These are phyloP conservation scores for Exophiala lecanii-corni DNA, from an alignment of 2,329 filamentous ascomycete genomes.

Conservation along the genomic window DNA sequence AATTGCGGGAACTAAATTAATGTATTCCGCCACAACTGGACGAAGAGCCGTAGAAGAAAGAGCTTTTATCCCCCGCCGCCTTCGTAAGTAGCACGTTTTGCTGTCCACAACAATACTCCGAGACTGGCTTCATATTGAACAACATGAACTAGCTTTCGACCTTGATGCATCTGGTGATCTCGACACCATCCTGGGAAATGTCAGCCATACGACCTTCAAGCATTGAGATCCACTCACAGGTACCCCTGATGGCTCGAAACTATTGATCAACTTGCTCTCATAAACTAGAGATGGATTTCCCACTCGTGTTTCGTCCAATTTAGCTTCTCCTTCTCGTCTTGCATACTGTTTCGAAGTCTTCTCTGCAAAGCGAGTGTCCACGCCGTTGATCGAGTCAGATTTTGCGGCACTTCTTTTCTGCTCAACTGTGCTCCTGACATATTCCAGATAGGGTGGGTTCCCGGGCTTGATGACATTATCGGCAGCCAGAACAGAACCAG, in stretches of 20 bases:
- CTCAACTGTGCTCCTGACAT: slow-evolving; percentile 54
- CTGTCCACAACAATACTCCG: no score
- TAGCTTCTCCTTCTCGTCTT: slow-evolving; percentile 25
- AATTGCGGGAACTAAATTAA: no score
- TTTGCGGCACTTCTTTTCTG: slow-evolving; percentile 43
- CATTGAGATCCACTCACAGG: slow-evolving; percentile 37
- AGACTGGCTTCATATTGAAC: no score
- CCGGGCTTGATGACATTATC: slow-evolving; percentile 37
- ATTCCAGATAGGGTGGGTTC: slow-evolving; percentile 41
- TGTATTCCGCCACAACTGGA: no score
- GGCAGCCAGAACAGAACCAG: slow-evolving; percentile 43
- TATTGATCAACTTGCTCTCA: slow-evolving; percentile 57
- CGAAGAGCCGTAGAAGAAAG: no score
- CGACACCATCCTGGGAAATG: slow-evolving; percentile 57
- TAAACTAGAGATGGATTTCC: slow-evolving; percentile 50
- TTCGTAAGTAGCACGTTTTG: no score
- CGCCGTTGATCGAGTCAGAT: slow-evolving; percentile 13
- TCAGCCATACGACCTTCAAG: not conserved
- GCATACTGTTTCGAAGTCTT: slow-evolving; percentile 28
- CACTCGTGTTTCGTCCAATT: slow-evolving; percentile 23
- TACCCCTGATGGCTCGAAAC: slow-evolving; percentile 64
- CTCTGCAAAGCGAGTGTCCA: slow-evolving; percentile 23
- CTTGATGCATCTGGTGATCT: slow-evolving; percentile 57
- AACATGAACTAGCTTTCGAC: no score
- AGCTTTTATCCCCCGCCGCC: no score